Evolutionary conservation across 2,329 filamentous ascomycete species (phyloP), one percentile per base, ranked within the genome.

Genomic region (Thermoascus crustaceus): DNA sequence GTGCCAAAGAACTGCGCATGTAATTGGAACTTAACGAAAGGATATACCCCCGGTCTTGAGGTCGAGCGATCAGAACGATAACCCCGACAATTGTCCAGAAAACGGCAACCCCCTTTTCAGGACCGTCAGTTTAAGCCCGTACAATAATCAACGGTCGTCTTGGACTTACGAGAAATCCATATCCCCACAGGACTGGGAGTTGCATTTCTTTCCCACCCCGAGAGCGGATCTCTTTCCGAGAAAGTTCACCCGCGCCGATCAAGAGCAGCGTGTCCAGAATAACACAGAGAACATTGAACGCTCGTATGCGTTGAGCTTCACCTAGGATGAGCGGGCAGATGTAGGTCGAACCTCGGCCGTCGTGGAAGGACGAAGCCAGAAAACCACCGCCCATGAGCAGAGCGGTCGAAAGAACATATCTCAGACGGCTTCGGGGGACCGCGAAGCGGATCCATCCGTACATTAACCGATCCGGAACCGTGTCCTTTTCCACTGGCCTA

Each of bases 311-410:
- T 33, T 50, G 43, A 19, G 50, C 47, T 23, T 61, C 54, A 11
- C 52, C 44, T 19, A 60, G 54, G 2, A 55, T 47, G 7, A 61
- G 50, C 2, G 69, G 62, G 45, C 71, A 75, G 14, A 74, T 69
- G 38, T 68, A 69, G 3, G 68, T 71, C 10, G 68, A 70, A 25
- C 52, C 46, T 10, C 56, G 61, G 29, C 54, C 59, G 24, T 48
- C 40, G 5, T 57, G 50, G 10, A 66, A 52, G 2, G 52, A 50
- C 9, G 58, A 45, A 4, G 57, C 54, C 20, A 64, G 35, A 25
- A 63, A 48, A 4, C 63, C 61, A 5, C 64, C 61, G 5, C 62
- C 27, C 19, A 57, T 53, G 4, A 71, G 42, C 5, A 67, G 40
- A 4, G 52, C 40, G 1, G 64, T 54, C 0, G 64, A 50, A 13